Percentiles rank a stretch among this genome's conserved stretches.
These are phyloP conservation scores for Arabidopsis arenosa DNA, from an alignment of 345 rosid genomes.

Conservation along the genomic window DNA sequence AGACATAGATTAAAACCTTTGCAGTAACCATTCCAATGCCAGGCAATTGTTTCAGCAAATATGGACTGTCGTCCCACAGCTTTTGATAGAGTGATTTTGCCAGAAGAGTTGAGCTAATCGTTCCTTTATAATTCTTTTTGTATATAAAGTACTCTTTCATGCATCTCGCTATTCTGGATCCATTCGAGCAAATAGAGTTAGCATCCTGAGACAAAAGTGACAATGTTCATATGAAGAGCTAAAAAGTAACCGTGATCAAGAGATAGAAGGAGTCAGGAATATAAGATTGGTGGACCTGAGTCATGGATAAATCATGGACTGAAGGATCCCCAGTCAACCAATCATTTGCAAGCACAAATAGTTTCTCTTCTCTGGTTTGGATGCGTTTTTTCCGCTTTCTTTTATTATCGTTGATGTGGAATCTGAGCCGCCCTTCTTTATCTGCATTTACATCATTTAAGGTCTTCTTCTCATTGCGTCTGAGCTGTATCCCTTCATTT, in stretches of 20 bases:
- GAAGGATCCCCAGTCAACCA: constrained; percentile 96
- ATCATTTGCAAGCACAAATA: constrained; percentile 88
- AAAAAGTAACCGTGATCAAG: constrained; percentile 33
- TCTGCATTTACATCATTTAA: constrained; percentile 87
- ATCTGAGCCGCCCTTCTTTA: constrained; percentile 79
- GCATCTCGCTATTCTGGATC: constrained; percentile 89
- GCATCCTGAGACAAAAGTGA: constrained; percentile 64
- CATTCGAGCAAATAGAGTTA: constrained; percentile 81
- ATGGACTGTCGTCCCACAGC: constrained; percentile 97
- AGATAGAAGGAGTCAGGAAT: constrained; percentile 17
- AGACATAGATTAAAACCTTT: constrained; percentile 58
- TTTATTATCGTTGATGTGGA: constrained; percentile 82
- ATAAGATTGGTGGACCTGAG: constrained; percentile 62
- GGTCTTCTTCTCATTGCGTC: constrained; percentile 95
- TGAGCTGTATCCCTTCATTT: constrained; percentile 95
- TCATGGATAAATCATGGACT: constrained; percentile 83
- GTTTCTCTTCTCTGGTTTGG: constrained; percentile 93
- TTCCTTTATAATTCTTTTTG: constrained; percentile 84
- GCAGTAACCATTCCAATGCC: constrained; percentile 99
- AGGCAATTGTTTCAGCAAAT: constrained; percentile 86
- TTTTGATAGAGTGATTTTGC: constrained; percentile 92
- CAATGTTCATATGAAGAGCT: constrained; percentile 36
- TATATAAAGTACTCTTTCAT: constrained; percentile 89
- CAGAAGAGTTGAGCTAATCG: constrained; percentile 67
- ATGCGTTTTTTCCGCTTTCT: constrained; percentile 89